A percentile compares a stretch with the other conserved stretches of the same genome.
These are phyloP conservation scores for Cutaneotrichosporon cavernicola DNA, from an alignment of 1,284 basidiomycete species.

Conservation along the genomic window DNA sequence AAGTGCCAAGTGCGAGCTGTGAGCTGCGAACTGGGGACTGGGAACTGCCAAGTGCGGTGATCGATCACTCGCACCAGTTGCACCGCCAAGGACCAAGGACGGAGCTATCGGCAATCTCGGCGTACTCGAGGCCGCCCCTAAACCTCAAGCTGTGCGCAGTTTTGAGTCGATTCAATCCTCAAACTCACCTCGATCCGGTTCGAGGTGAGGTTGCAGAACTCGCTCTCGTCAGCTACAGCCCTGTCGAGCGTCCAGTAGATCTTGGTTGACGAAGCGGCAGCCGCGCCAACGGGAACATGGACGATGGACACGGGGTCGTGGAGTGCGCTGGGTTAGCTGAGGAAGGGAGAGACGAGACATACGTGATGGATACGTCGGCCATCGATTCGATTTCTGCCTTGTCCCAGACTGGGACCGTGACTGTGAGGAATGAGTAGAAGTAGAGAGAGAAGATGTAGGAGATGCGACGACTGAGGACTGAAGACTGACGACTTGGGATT, in stretches of 20 bases:
- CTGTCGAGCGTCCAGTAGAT: conserved; percentile 47
- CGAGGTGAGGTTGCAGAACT: conserved; percentile 49
- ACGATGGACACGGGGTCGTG: conserved; percentile 42
- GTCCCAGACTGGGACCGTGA: no score
- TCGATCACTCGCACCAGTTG: no score
- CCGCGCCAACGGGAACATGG: conserved; percentile 40
- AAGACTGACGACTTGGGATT: no score
- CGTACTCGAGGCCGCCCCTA: background rate
- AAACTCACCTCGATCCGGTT: conserved; percentile 44
- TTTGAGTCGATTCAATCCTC: background rate
- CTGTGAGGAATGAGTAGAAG: background rate
- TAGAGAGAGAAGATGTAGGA: background rate
- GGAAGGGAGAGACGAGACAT: background rate
- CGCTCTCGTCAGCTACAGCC: conserved; percentile 29
- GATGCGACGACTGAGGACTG: no score
- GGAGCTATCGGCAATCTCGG: no score
- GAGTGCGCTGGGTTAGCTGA: conserved; percentile 30
- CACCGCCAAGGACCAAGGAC: no score
- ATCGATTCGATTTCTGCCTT: background rate
- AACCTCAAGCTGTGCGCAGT: background rate
- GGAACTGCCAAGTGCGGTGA: no score
- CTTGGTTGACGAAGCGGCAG: conserved; percentile 29
- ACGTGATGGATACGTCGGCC: conserved; percentile 10
- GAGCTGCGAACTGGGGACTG: no score
- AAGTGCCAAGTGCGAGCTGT: no score